Evolutionary conservation across 2,329 filamentous ascomycete species (phyloP).

Genomic region (Phoma sp.): DNA sequence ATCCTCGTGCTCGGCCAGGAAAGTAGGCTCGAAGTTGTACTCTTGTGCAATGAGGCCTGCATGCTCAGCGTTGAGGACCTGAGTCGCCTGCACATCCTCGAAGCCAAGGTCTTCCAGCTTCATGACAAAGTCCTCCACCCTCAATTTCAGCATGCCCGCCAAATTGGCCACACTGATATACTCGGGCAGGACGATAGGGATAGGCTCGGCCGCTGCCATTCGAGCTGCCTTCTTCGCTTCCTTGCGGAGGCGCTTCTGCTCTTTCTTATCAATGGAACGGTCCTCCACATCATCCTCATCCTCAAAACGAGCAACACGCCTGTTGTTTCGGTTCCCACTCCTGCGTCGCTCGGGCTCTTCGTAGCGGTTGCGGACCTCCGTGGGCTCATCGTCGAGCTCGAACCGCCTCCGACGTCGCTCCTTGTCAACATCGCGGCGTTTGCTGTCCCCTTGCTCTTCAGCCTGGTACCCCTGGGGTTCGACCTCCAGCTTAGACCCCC

Average conservation of each 20-base stretch:
- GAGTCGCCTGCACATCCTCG: conserved; percentile 79
- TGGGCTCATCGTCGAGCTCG: conserved; percentile 27
- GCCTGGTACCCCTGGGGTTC: conserved; percentile 15
- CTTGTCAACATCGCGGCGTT: conserved; percentile 25
- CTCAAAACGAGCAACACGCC: conserved; percentile 29
- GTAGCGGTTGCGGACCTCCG: conserved; percentile 34
- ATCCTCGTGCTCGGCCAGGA: conserved; percentile 66
- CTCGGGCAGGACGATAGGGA: conserved; percentile 77
- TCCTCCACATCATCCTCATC: conserved; percentile 36
- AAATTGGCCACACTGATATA: conserved; percentile 89
- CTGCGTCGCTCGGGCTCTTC: conserved; percentile 39
- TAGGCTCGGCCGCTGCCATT: conserved; percentile 35
- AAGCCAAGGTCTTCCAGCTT: conserved; percentile 91
- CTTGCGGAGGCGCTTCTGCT: conserved; percentile 41
- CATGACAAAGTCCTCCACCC: conserved; percentile 70
- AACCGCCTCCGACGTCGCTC: conserved; percentile 38
- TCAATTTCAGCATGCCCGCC: conserved; percentile 74
- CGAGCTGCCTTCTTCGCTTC: conserved; percentile 45
- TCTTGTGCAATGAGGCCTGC: conserved; percentile 89
- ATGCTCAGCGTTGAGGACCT: conserved; percentile 88
- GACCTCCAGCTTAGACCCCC: conserved; percentile 20
- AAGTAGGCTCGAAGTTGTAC: conserved; percentile 86
- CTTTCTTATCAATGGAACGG: conserved; percentile 29
- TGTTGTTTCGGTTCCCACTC: conserved; percentile 17
- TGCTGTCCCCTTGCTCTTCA: conserved; percentile 22